These are phyloP conservation scores for Malus sieversii DNA, from an alignment of 306 rosid species.

Conservation along the genomic window DNA sequence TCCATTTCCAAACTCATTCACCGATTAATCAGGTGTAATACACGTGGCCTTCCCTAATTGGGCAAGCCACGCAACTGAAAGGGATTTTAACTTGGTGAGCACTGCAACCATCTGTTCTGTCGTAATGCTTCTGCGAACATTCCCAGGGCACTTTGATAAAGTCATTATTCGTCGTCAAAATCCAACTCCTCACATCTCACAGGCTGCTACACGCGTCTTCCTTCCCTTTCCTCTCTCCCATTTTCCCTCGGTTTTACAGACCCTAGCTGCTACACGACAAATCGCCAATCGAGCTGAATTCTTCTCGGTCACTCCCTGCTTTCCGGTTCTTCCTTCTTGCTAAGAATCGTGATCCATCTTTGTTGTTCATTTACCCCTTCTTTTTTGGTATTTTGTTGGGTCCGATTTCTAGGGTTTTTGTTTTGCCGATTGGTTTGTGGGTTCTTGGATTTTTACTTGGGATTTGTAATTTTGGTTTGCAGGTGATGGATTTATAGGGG, in stretches of 20 bases:
- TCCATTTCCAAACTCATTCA: not conserved
- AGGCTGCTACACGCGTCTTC: not conserved
- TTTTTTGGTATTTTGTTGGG: not conserved
- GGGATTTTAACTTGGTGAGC: not conserved
- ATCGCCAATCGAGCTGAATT: not conserved
- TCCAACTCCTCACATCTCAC: not conserved
- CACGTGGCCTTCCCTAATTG: not conserved
- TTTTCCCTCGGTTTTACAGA: not conserved
- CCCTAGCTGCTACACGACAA: not conserved
- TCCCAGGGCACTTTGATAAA: not conserved
- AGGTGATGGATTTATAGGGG: slow-evolving; percentile 39
- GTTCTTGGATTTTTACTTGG: not conserved
- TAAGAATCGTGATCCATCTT: slow-evolving; percentile 21
- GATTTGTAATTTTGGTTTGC: not conserved
- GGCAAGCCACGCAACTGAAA: not conserved
- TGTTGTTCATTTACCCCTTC: not conserved
- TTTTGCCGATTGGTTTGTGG: not conserved
- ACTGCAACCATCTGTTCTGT: not conserved
- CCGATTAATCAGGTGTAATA: not conserved
- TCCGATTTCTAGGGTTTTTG: not conserved
- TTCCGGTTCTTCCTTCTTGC: slow-evolving; percentile 20
- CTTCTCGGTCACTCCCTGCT: slow-evolving; percentile 1
- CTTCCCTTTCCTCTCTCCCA: not conserved
- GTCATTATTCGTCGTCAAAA: not conserved
- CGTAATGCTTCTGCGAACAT: not conserved